Evolutionary conservation across 1,284 basidiomycete species (phyloP), one percentile per base, ranked within the genome.

Genomic region (Porogramme epimiltina): DNA sequence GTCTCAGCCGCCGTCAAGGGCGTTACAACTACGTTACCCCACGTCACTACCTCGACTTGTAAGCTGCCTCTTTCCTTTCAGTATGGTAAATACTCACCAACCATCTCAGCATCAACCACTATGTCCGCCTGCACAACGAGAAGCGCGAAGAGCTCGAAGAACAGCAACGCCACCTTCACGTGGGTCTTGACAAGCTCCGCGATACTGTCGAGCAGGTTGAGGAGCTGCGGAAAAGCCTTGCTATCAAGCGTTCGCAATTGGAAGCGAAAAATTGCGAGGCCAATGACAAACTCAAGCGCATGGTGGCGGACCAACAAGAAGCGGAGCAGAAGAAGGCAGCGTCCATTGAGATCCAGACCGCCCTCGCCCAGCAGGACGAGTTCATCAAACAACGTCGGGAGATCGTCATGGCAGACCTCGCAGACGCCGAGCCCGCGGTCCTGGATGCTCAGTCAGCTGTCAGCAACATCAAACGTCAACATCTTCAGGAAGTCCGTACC

Each of bases 91-190:
- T 24, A 56, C 43, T 52, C 5, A 59, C 28, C 24, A 6, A 48
- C 38, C 6, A 13, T 44, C 54, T 47, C 51, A 95, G 93, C 67
- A 96, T 99, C 73, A 93, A 97, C 61, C 95, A 99, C 64, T 99
- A 98, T 65, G 95, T 98, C 33, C 84, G 88, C n/a, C 81, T 99
- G 26, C 95, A 95, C 65, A 93, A 89, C 51, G 95, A 99, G 73
- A 99, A 99, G 73, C 89, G 95, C n/a, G 95, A 98, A 61, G 94
- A 97, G 66, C 81, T 99, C 23, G 97, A 99, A 70, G 97, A 99
- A 67, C 95, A 99, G 70, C 98, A 99, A 66, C 90, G 97, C 31
- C 98, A 99, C 75, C 81, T 99, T 53, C 96, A 99, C 66, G 94
- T 99, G 56, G 97, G 97, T 61, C 85, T 99, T 42, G 96, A 99